These are phyloP conservation scores for Fusarium napiforme DNA, from an alignment of 2,329 filamentous ascomycete genomes.

Conservation along the genomic window DNA sequence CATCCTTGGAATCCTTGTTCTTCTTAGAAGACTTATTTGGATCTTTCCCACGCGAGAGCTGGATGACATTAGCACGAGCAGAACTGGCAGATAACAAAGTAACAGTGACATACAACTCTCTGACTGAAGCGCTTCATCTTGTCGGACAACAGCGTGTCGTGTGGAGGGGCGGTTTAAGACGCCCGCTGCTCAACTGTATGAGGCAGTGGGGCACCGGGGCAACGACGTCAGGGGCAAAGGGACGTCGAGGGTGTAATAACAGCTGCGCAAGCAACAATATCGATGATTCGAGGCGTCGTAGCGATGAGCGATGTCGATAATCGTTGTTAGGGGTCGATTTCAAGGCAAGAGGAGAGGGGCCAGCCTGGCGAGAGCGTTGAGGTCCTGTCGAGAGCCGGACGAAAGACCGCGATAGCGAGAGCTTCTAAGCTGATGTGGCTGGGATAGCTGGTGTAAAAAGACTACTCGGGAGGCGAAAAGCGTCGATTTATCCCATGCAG, in stretches of 20 bases:
- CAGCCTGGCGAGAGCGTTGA: conserved; percentile 34
- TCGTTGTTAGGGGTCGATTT: conserved; percentile 30
- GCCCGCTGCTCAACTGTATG: conserved; percentile 42
- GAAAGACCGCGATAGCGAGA: conserved; percentile 29
- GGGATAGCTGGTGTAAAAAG: conserved; percentile 20
- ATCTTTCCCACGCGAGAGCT: conserved; percentile 93
- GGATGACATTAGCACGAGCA: conserved; percentile 43
- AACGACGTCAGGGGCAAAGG: conserved; percentile 48
- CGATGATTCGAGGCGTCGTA: conserved; percentile 25
- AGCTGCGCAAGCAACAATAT: conserved; percentile 32
- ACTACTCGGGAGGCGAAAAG: conserved; percentile 24
- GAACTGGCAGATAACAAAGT: background rate
- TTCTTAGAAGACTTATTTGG: conserved; percentile 85
- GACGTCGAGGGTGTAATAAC: conserved; percentile 34
- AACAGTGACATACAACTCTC: conserved; percentile 83
- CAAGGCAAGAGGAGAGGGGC: conserved; percentile 33
- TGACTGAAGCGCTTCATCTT: conserved; percentile 98
- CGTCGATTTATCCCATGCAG: conserved; percentile 39
- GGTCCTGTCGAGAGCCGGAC: conserved; percentile 34
- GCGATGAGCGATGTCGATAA: conserved; percentile 26
- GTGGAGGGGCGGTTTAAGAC: conserved; percentile 44
- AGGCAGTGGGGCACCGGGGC: conserved; percentile 46
- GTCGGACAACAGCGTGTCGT: conserved; percentile 49
- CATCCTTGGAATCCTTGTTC: conserved; percentile 77
- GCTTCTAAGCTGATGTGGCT: conserved; percentile 32